A percentile compares a stretch with the other conserved stretches of the same genome.
Conservation (phyloP, 1,284 basidiomycete species). For the Trichosporon sp. region DNA sequence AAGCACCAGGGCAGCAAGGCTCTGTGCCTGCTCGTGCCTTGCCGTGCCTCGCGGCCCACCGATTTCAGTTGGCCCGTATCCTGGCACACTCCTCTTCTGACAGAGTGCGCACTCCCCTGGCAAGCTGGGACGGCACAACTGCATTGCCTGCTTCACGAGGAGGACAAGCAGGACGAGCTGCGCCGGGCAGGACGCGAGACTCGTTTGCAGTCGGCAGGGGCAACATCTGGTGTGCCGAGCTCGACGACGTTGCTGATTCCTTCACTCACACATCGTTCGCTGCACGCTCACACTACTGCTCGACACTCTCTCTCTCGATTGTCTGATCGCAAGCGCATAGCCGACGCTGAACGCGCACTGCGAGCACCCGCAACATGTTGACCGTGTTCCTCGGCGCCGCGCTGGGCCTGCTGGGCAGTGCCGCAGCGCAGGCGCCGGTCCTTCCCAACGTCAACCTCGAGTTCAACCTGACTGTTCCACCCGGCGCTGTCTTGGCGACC, state of each 20-base stretch:
- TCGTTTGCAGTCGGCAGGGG: too few species aligned
- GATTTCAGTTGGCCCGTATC: slow-evolving; percentile 8
- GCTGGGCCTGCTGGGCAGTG: neutral
- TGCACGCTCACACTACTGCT: too few species aligned
- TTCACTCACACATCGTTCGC: too few species aligned
- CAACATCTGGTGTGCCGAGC: too few species aligned
- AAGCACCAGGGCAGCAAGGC: neutral
- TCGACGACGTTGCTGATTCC: too few species aligned
- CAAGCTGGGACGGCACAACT: neutral
- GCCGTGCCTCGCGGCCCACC: slow-evolving; percentile 3
- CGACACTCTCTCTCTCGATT: neutral
- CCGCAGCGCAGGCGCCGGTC: neutral
- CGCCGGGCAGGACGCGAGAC: too few species aligned
- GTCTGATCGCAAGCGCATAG: neutral
- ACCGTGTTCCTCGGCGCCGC: neutral
- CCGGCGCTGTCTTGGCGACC: neutral
- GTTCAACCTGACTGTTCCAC: neutral
- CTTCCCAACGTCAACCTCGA: neutral
- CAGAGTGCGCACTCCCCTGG: neutral
- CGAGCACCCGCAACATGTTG: neutral
- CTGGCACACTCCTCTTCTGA: neutral
- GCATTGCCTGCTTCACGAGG: too few species aligned
- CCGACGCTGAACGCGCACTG: neutral
- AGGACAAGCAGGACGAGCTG: neutral
- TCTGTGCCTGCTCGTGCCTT: neutral